Base-by-base conservation (phyloP, 352 stramenopile species). In the Peronosclerospora sorghi region DNA sequence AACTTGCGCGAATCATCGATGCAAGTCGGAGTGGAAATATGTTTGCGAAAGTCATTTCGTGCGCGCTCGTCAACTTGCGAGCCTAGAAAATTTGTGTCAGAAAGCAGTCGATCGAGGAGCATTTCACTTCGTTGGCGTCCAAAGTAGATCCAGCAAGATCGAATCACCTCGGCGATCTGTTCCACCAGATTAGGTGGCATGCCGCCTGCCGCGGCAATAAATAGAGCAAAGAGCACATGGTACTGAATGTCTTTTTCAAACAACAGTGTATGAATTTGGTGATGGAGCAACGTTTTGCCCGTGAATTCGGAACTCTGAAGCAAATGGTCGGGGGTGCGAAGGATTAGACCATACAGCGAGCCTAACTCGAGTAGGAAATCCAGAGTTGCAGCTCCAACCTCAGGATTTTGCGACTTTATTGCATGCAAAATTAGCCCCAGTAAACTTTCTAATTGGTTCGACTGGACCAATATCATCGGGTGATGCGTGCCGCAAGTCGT, bases 241-340 rank as follows among this genome's bases (percentile, higher is more conserved):
- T 83, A 87, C 50, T 83, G 73, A 9, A 86, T 48, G 49, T 86
- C 76, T 41, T 83, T 82, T 32, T 85, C 73, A 41, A 86, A 85
- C 49, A 86, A 81, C n/a, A 89, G 47, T n/a, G 63, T 72, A 23
- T 71, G 71, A 51, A 89, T 79, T 32, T 80, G 48, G 24, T 84
- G 43, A 48, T 80, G 56, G 15, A 89, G 59, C 35, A 67, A 48
- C 10, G 84, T 35, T 18, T 82, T 83, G 19, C 66, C 67, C 21
- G 72, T 52, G 10, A 73, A 64, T 32, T 82, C 73, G 5, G 56
- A 35, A 0, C 51, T 62, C 8, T 76, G 55, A 8, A 85, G 54
- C 32, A 83, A 44, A 10, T 66, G 51, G 2, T 54, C 27, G 3
- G 76, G 76, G 6, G 59, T 83, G n/a, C 73, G 67, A 50, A 83